Conservation (phyloP, 1,284 basidiomycete species). For the Moniliophthora roreri region DNA sequence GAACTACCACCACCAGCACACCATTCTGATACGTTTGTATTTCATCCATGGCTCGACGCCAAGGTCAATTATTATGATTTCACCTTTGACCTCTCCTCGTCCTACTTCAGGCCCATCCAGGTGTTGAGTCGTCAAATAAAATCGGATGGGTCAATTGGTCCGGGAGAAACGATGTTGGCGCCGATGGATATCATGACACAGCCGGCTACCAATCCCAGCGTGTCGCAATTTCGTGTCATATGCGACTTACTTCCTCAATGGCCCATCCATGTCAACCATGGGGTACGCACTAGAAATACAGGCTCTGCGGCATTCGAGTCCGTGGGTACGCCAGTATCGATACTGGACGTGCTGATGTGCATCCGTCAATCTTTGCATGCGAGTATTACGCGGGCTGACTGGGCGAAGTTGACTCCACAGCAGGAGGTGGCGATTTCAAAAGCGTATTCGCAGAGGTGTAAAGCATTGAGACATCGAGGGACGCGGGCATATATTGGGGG, state of each 20-base stretch:
- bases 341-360: conserved; percentile 14
- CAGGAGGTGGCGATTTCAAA: conserved; percentile 12
- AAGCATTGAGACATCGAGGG: conserved; percentile 4
- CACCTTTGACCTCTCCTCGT: conserved; percentile 53
- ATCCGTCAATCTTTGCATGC: conserved; percentile 14
- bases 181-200: conserved; percentile 44
- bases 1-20: conserved; percentile 18
- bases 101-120: conserved; percentile 44
- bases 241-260: conserved; percentile 59
- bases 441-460: conserved; percentile 16
- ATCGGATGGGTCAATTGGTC: conserved; percentile 6
- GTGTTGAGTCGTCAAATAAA: conserved; percentile 24
- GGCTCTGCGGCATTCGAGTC: not conserved
- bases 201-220: conserved; percentile 57
- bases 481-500: too few species aligned
- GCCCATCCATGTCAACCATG: conserved; percentile 52
- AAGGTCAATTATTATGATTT: conserved; percentile 44
- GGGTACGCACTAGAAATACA: conserved; percentile 5
- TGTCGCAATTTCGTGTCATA: conserved; percentile 55
- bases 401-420: conserved; percentile 5
- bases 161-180: conserved; percentile 35
- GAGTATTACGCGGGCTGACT: conserved; percentile 16
- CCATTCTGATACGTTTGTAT: conserved; percentile 34
- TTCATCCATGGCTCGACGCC: conserved; percentile 62
- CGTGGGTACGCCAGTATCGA: conserved; percentile 13